Conservation (phyloP, 768 basidiomycete species). For the Suillus paluster region DNA sequence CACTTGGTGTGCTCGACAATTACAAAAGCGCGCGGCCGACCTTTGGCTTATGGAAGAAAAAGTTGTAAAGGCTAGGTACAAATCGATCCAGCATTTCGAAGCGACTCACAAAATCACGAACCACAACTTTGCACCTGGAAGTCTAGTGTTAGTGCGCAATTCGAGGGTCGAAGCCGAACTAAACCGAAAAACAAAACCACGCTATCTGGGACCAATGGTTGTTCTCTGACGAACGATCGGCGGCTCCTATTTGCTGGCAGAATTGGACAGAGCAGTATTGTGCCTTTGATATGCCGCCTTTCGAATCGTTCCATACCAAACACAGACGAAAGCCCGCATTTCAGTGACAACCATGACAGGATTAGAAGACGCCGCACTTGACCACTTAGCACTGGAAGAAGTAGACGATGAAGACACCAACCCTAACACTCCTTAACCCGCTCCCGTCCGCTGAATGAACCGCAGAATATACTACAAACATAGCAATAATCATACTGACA, state of each 20-base stretch:
- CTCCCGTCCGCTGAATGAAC: too few relatives aligned
- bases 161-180: not conserved
- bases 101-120: slow-evolving; percentile 24
- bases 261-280: too few relatives aligned
- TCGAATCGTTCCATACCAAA: too few relatives aligned
- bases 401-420: too few relatives aligned
- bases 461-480: too few relatives aligned
- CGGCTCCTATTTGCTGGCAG: slow-evolving; percentile 27
- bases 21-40: not conserved
- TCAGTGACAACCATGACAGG: too few relatives aligned
- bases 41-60: not conserved
- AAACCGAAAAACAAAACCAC: slow-evolving; percentile 4
- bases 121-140: slow-evolving; percentile 30
- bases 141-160: slow-evolving; percentile 1
- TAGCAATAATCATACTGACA: too few relatives aligned
- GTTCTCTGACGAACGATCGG: slow-evolving; percentile 21
- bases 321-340: too few relatives aligned
- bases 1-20: not conserved
- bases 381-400: too few relatives aligned
- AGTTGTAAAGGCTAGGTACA: not conserved
- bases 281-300: too few relatives aligned
- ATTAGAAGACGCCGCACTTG: too few relatives aligned
- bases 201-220: slow-evolving; percentile 30
- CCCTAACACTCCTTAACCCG: too few relatives aligned
- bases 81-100: not conserved